Percentiles rank a stretch among this genome's conserved stretches.
These are phyloP conservation scores for Fusarium nematophilum DNA, from an alignment of 2,329 filamentous ascomycete genomes.

Conservation along the genomic window DNA sequence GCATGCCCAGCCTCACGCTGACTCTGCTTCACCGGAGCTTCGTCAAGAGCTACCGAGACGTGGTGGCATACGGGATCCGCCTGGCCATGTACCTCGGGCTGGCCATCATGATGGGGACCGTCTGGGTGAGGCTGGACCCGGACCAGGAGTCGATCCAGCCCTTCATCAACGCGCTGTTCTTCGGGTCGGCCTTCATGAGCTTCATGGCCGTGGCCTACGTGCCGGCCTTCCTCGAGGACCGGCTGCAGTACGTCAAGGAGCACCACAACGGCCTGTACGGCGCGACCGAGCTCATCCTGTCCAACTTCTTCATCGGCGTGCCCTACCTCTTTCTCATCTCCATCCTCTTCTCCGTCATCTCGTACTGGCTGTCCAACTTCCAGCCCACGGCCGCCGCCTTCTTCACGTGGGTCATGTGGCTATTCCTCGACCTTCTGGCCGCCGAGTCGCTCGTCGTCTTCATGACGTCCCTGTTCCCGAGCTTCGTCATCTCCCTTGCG, in stretches of 20 bases:
- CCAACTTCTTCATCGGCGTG: constrained; percentile 85
- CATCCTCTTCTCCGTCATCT: constrained; percentile 77
- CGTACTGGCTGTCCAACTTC: constrained; percentile 86
- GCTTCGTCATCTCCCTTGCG: constrained; percentile 83
- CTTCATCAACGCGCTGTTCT: constrained; percentile 85
- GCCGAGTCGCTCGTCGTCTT: constrained; percentile 87
- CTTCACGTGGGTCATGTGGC: constrained; percentile 83
- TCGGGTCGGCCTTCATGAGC: constrained; percentile 79
- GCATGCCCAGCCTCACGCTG: constrained; percentile 62
- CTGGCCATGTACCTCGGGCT: constrained; percentile 82
- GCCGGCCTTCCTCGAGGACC: constrained; percentile 78
- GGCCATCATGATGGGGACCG: constrained; percentile 88
- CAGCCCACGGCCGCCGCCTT: constrained; percentile 73
- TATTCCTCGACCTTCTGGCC: constrained; percentile 85
- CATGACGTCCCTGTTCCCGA: constrained; percentile 77
- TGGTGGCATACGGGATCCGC: constrained; percentile 85
- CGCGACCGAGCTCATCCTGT: constrained; percentile 75
- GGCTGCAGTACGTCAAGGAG: constrained; percentile 63
- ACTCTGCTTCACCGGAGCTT: constrained; percentile 82
- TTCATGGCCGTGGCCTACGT: constrained; percentile 90
- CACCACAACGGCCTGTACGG: constrained; percentile 85
- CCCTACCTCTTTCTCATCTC: constrained; percentile 85
- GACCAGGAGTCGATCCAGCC: constrained; percentile 80
- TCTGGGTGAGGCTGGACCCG: constrained; percentile 79
- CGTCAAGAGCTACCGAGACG: constrained; percentile 85